A percentile compares a stretch with the other conserved stretches of the same genome.
Evolutionary conservation across 2,329 filamentous ascomycete species (phyloP).

Genomic region (Aspergillus transmontanensis): DNA sequence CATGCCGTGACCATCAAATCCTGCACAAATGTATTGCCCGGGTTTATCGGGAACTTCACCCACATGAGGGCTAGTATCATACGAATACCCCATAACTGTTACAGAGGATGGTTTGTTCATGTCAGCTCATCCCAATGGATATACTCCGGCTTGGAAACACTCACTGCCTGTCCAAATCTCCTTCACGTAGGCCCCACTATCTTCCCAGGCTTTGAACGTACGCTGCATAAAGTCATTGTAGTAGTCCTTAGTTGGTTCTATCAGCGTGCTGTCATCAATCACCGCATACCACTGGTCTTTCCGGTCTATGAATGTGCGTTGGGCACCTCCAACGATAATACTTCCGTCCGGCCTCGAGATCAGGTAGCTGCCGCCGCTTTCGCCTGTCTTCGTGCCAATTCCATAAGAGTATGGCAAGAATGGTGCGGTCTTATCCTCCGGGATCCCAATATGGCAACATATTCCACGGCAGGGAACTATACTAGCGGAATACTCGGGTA

Average conservation of each 20-base stretch:
- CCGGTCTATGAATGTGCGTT: constrained; percentile 43
- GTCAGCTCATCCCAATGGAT: neutral
- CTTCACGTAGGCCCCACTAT: constrained; percentile 35
- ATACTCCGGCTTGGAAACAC: constrained; percentile 3
- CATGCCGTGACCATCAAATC: constrained; percentile 72
- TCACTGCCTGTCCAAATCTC: constrained; percentile 41
- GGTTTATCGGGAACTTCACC: constrained; percentile 50
- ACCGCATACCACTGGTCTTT: constrained; percentile 48
- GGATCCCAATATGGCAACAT: constrained; percentile 38
- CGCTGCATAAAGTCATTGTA: constrained; percentile 44
- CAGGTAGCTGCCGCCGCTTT: constrained; percentile 57
- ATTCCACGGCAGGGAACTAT: constrained; percentile 76
- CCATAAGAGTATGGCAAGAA: constrained; percentile 57
- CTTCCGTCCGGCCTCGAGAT: constrained; percentile 57
- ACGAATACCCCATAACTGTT: constrained; percentile 55
- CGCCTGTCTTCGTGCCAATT: constrained; percentile 58
- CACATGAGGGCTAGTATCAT: constrained; percentile 57
- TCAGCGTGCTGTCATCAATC: constrained; percentile 55
- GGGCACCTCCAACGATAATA: constrained; percentile 67
- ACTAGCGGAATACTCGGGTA: constrained; percentile 69
- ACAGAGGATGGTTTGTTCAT: neutral
- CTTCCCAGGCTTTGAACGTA: constrained; percentile 41
- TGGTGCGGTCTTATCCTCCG: constrained; percentile 29
- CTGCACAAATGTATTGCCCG: constrained; percentile 60
- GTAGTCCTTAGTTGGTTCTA: constrained; percentile 47